Percentiles rank a stretch among this genome's conserved stretches.
These are phyloP conservation scores for Gaeumannomyces tritici DNA, from an alignment of 2,329 filamentous ascomycete species.

Conservation along the genomic window DNA sequence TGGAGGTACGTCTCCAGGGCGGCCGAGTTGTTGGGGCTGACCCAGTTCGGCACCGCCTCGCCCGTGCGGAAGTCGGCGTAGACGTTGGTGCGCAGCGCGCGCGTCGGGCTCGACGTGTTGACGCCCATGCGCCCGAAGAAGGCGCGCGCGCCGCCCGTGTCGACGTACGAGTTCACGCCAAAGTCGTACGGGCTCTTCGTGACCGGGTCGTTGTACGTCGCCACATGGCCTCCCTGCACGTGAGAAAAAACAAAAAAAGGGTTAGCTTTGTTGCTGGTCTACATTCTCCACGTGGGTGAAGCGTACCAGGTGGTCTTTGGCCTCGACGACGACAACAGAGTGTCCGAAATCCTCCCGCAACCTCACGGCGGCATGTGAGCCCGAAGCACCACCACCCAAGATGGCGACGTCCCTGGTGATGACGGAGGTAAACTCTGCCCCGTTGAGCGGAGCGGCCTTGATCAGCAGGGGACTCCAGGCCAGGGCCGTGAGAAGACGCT, in stretches of 20 bases:
- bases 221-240: slow-evolving; percentile 34
- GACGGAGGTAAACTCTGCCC: slow-evolving; percentile 1
- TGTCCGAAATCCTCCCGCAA: slow-evolving; percentile 24
- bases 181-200: slow-evolving; percentile 22
- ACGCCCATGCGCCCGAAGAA: slow-evolving; percentile 36
- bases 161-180: slow-evolving; percentile 26
- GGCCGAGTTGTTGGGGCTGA: slow-evolving; percentile 9
- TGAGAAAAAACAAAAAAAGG: background rate
- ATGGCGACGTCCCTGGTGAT: slow-evolving; percentile 22
- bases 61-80: slow-evolving; percentile 29
- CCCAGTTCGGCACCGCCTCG: slow-evolving; percentile 14
- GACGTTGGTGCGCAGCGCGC: slow-evolving; percentile 16
- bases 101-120: slow-evolving; percentile 12
- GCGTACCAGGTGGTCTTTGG: slow-evolving; percentile 18
- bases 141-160: slow-evolving; percentile 25
- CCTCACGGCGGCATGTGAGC: slow-evolving; percentile 24
- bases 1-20: slow-evolving; percentile 10
- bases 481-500: too few relatives aligned
- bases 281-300: too few relatives aligned
- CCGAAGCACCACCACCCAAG: slow-evolving; percentile 26
- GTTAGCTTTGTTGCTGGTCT: too few relatives aligned
- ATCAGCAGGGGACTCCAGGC: background rate
- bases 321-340: slow-evolving; percentile 25
- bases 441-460: background rate
- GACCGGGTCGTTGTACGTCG: slow-evolving; percentile 35